Base-by-base conservation (phyloP, 495 filamentous ascomycete genomes). In the Penicillium malachiteum region DNA sequence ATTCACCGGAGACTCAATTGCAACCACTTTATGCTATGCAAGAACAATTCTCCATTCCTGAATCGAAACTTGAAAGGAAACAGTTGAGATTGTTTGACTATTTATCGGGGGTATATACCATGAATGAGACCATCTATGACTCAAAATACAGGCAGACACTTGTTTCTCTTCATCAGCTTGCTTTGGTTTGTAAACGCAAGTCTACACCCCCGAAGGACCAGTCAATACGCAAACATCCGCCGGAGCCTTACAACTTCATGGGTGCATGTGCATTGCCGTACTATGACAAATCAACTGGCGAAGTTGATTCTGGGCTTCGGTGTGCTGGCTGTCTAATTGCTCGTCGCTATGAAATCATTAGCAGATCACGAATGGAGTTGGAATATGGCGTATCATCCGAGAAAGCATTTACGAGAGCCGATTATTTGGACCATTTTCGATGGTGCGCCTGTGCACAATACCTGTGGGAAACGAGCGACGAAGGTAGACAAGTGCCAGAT, bases 361-460 rank as follows among this genome's bases (percentile, higher is more conserved):
- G 64, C 58, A 55, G 55, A 16, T 57, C 54, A 53, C 52, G 32
- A 47, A 52, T 51, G 42, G 51, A 63, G 55, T 63, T 64, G 64
- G 63, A 50, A 59, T 60, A 69, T 63, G 64, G 55, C n/a, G 1
- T 26, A 26, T 26, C 21, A 4, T 26, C 2, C 21, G 21, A 26
- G 2, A 26, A 26, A 4, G 4, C 21, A 26, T 26, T 26, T 26
- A 26, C 21, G 2, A 46, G 31, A 56, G 61, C 60, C 38, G 32
- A 53, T 44, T 63, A 70, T 66, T 61, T 75, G 56, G 62, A 66
- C 30, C 68, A 75, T 60, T 74, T 75, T 63, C 62, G 63, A 54
- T 73, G 71, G 71, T 77, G 72, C 63, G 62, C 72, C 65, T 70
- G 72, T 62, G 71, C 71, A 58, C 71, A 77, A 66, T 50, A 67